These are phyloP conservation scores for Cornus florida DNA, from an alignment of 148 eudicot species.

Conservation along the genomic window DNA sequence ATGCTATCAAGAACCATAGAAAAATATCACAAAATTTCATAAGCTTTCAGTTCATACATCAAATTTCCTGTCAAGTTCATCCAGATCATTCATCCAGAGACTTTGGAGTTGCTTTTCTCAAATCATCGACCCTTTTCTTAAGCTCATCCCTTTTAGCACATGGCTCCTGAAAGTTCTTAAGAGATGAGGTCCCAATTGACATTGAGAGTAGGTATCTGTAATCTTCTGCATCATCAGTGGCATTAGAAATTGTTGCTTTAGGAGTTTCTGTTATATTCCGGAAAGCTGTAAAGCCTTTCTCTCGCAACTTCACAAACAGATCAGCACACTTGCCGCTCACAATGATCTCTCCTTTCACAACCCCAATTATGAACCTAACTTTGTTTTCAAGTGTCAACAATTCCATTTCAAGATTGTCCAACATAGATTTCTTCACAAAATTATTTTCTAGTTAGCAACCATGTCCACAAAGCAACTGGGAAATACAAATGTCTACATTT, in stretches of 20 bases:
- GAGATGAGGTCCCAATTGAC: constrained; percentile 72
- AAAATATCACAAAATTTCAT: constrained; percentile 14
- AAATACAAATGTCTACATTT: too few relatives aligned
- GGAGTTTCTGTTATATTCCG: constrained; percentile 48
- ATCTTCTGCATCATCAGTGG: constrained; percentile 53
- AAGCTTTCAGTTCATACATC: too few relatives aligned
- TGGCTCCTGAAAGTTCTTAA: constrained; percentile 71
- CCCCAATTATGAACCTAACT: constrained; percentile 78
- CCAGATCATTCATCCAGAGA: constrained; percentile 69
- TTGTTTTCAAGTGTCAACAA: constrained; percentile 65
- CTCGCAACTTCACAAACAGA: constrained; percentile 62
- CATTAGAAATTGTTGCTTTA: constrained; percentile 55
- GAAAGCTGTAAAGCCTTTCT: constrained; percentile 74
- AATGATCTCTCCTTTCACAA: constrained; percentile 81
- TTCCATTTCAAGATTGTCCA: constrained; percentile 61
- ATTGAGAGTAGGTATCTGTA: constrained; percentile 77
- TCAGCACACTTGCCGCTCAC: constrained; percentile 82
- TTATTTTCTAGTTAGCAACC: too few relatives aligned
- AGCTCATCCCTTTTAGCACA: constrained; percentile 59
- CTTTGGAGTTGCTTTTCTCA: constrained; percentile 53
- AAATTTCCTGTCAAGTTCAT: constrained; percentile 59
- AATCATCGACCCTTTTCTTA: constrained; percentile 47
- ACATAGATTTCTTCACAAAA: constrained; percentile 32
- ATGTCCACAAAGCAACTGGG: too few relatives aligned
- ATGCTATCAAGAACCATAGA: neutral